These are phyloP conservation scores for Tuber calosporum DNA, from an alignment of 495 filamentous ascomycete species.

Conservation along the genomic window DNA sequence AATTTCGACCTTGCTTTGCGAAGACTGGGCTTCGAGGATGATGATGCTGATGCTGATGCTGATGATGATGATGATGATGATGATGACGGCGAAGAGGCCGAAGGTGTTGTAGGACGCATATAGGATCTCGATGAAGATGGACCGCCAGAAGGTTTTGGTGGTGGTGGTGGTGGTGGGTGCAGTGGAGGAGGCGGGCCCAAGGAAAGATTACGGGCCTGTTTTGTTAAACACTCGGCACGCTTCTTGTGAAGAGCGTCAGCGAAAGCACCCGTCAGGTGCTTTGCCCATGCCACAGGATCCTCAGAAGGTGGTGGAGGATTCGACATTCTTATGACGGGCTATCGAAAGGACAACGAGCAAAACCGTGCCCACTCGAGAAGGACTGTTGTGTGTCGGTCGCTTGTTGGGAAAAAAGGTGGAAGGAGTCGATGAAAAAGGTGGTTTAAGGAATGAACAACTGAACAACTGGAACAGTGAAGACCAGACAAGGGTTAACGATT, in stretches of 20 bases:
- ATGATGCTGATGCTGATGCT: slow-evolving; percentile 15
- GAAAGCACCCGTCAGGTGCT: slow-evolving; percentile 31
- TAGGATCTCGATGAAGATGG: slow-evolving; percentile 14
- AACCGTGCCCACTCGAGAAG: slow-evolving; percentile 6
- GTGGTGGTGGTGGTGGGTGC: slow-evolving; percentile 22
- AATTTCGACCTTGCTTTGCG: slow-evolving; percentile 38
- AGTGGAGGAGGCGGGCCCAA: slow-evolving; percentile 22
- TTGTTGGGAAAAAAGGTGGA: neutral
- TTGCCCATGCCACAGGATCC: slow-evolving; percentile 36
- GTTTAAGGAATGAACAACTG: neutral
- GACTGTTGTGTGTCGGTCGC: neutral
- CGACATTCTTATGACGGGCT: slow-evolving; percentile 18
- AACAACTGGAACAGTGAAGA: slow-evolving; percentile 1
- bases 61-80: slow-evolving; percentile 14
- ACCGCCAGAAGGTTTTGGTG: slow-evolving; percentile 16
- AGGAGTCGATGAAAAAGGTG: neutral
- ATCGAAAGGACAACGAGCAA: neutral
- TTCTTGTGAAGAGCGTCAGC: slow-evolving; percentile 37
- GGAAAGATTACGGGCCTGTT: slow-evolving; percentile 37
- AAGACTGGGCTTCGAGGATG: slow-evolving; percentile 18
- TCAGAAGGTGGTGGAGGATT: slow-evolving; percentile 29
- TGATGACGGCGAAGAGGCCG: neutral
- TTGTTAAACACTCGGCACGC: slow-evolving; percentile 34
- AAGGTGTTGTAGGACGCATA: neutral
- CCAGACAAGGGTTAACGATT: slow-evolving; percentile 9